Conservation (phyloP, 2,329 filamentous ascomycete species). For the Blastomyces gilchristii region DNA sequence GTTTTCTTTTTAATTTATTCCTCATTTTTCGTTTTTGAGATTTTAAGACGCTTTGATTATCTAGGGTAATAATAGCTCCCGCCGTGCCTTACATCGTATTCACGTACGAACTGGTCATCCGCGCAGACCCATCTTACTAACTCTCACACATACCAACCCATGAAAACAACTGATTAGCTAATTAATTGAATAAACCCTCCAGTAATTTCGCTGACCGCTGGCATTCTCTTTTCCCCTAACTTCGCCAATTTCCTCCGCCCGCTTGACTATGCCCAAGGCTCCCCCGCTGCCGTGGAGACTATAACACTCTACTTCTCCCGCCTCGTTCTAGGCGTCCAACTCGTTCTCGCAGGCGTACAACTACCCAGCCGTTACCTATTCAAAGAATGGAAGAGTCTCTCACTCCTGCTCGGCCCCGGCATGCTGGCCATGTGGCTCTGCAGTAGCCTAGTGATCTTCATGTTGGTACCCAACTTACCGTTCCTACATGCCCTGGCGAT, state of each 20-base stretch:
- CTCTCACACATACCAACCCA: background rate
- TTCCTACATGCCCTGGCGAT: slow-evolving; percentile 72
- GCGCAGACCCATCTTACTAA: too few species aligned
- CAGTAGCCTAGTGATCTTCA: slow-evolving; percentile 72
- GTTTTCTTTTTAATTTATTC: background rate
- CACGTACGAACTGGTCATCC: too few species aligned
- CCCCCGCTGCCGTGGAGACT: slow-evolving; percentile 50
- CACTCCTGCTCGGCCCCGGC: slow-evolving; percentile 66
- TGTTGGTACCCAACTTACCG: slow-evolving; percentile 56
- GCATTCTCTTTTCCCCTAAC: slow-evolving; percentile 66
- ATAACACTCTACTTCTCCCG: slow-evolving; percentile 78
- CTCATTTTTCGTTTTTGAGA: background rate
- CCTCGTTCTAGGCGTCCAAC: slow-evolving; percentile 78
- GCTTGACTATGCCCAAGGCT: slow-evolving; percentile 58
- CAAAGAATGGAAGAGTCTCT: slow-evolving; percentile 66
- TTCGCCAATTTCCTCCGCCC: slow-evolving; percentile 67
- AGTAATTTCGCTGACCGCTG: slow-evolving; percentile 78
- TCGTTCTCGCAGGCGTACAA: slow-evolving; percentile 80
- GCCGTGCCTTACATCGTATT: too few species aligned
- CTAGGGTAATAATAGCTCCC: too few species aligned
- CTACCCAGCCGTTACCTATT: slow-evolving; percentile 72
- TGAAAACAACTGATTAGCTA: background rate
- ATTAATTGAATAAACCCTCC: slow-evolving; percentile 8
- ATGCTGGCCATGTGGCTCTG: slow-evolving; percentile 82
- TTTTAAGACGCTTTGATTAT: background rate